phyloP scores from a whole-genome alignment of 2,329 filamentous ascomycete species.

The Beauveria scarabaeidicola region DNA sequence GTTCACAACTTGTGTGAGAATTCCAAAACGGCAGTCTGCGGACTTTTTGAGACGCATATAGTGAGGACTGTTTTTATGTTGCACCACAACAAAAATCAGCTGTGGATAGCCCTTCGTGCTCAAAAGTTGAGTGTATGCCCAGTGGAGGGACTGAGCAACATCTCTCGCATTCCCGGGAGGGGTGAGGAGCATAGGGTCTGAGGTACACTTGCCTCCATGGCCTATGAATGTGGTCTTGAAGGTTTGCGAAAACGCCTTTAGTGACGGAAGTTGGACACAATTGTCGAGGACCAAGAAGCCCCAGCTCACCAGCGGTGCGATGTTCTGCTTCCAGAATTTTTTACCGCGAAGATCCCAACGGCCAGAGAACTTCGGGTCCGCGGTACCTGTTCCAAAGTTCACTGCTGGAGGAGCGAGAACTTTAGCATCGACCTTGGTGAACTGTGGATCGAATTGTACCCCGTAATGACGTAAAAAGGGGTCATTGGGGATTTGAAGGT shows the following conservation, averaged over 20 bases:
- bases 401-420: conserved; percentile 65
- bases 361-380: conserved; percentile 57
- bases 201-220: conserved; percentile 39
- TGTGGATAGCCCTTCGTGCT: conserved; percentile 52
- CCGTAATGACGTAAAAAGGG: conserved; percentile 65
- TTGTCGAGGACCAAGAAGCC: conserved; percentile 59
- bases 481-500: conserved; percentile 62
- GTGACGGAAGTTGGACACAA: conserved; percentile 33
- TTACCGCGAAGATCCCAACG: conserved; percentile 84
- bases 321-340: conserved; percentile 61
- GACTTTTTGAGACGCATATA: conserved; percentile 88
- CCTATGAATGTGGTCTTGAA: conserved; percentile 39
- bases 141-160: conserved; percentile 41
- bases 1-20: conserved; percentile 77
- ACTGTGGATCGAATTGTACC: conserved; percentile 55
- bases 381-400: conserved; percentile 50
- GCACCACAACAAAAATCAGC: conserved; percentile 71
- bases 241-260: conserved; percentile 25
- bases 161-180: conserved; percentile 29
- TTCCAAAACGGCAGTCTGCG: conserved; percentile 75
- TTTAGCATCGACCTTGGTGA: conserved; percentile 61
- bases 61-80: conserved; percentile 57
- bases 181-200: conserved; percentile 26
- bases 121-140: conserved; percentile 40
- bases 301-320: conserved; percentile 59